Base-by-base conservation (phyloP, 2,329 filamentous ascomycete genomes). In the Colletotrichum eremochloae region DNA sequence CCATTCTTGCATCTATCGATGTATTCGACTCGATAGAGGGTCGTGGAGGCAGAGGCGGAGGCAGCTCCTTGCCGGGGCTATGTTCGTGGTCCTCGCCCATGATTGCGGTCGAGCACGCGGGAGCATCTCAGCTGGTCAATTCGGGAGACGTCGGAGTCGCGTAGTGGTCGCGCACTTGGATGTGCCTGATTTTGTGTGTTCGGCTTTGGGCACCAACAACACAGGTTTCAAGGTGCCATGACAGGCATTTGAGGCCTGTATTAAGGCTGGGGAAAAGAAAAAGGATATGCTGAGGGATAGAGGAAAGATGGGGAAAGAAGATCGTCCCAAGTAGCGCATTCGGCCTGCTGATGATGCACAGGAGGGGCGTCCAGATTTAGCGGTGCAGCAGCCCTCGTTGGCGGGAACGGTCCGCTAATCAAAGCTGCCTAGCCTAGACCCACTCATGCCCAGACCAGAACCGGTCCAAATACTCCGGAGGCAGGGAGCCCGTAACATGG, bases 31-130 rank as follows among this genome's bases (percentile, higher is more conserved):
- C 74, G 65, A 78, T 82, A 36, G 80, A 81, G 31, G 80, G 75
- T 68, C 87, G 84, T 38, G 88, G 86, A n/a, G 88, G 89, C 64
- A 90, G 83, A 65, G 88, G 88, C 74, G 88, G 88, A 67, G 86
- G 86, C 29, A 81, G 82, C 68, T 86, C 85, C 78, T 76, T 73
- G 68, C 75, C 61, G 33, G 44, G 66, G 33, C 63, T 71, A 44
- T 77, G 73, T 75, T 74, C 76, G 78, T 76, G 75, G 67, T 65
- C 62, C 48, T 72, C 73, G 65, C 72, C 78, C 78, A 80, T 80
- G 74, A 76, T 80, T 70, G 76, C 81, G 77, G 71, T 65, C 33
- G 60, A 36, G 42, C 12, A 57, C 33, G 31, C 64, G 67, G 31
- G 53, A 48, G 67, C 67, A 68, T 74, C 50, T 75, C 75, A 75